Conservation (phyloP, 345 rosid genomes). For the Crucihimalaya himalaica region DNA sequence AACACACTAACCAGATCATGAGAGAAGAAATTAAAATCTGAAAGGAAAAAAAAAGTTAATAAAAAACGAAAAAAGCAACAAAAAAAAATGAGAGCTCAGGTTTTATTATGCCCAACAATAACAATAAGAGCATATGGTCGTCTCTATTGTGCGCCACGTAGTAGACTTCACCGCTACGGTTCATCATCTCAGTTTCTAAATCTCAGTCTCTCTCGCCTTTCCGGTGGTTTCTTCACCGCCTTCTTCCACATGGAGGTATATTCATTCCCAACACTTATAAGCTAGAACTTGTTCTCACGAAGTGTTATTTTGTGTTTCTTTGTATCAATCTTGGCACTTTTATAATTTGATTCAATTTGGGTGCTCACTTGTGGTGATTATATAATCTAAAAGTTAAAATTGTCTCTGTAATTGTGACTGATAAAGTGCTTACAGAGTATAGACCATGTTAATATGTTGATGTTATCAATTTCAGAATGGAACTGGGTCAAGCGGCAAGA, state of each 20-base stretch:
- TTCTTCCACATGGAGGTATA: conserved; percentile 81
- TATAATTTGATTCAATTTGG: no score
- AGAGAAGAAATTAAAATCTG: conserved; percentile 34
- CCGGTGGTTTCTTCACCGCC: conserved; percentile 3
- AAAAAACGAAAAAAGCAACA: neutral
- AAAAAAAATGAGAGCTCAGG: conserved; percentile 20
- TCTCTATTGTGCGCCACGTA: conserved; percentile 46
- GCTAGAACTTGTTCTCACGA: no score
- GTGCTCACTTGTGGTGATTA: neutral
- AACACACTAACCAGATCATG: conserved; percentile 5
- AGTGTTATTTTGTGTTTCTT: conserved; percentile 19
- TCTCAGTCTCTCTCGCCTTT: conserved; percentile 32
- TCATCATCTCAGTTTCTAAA: conserved; percentile 19
- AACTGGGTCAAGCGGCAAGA: conserved; percentile 51
- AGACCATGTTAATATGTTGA: neutral
- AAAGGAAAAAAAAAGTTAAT: neutral
- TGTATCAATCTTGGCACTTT: neutral
- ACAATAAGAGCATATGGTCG: conserved; percentile 43
- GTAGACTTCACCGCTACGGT: conserved; percentile 33
- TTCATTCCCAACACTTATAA: neutral
- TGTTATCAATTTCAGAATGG: conserved; percentile 57
- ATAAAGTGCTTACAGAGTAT: neutral
- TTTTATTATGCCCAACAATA: conserved; percentile 36
- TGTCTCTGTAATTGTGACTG: neutral
- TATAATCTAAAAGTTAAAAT: neutral